phyloP scores from a whole-genome alignment of 257 asterid species.

The Marsdenia floribunda region DNA sequence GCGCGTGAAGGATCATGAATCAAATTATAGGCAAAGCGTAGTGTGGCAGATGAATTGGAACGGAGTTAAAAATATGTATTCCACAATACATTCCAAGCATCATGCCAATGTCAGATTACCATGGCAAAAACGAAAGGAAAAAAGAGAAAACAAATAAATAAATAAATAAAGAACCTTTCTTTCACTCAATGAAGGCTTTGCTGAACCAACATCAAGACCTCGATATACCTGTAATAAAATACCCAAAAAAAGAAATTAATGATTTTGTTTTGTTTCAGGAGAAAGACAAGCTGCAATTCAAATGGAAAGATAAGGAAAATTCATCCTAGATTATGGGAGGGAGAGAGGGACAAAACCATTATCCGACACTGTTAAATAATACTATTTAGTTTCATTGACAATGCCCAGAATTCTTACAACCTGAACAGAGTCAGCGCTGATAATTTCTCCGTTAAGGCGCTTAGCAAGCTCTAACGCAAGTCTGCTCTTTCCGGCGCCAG shows the following conservation, averaged over 20 bases:
- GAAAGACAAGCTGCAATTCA: neutral
- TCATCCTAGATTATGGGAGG: neutral
- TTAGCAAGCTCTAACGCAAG: constrained; percentile 85
- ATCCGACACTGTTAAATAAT: neutral
- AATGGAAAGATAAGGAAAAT: neutral
- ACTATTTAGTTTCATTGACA: neutral
- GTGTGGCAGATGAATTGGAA: neutral
- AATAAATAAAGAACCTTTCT: constrained; percentile 46
- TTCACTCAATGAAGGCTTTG: constrained; percentile 69
- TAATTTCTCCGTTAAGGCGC: constrained; percentile 80
- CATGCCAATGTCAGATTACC: neutral
- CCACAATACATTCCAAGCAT: neutral
- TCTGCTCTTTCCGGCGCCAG: constrained; percentile 95
- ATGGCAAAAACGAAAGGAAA: neutral
- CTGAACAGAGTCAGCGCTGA: constrained; percentile 97
- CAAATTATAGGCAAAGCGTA: neutral
- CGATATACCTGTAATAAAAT: constrained; percentile 57
- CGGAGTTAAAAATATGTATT: neutral
- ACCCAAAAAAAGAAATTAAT: neutral
- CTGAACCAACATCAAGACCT: constrained; percentile 94
- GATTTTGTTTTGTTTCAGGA: neutral
- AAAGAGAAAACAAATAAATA: neutral
- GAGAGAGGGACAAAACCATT: neutral
- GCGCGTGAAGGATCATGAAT: neutral
- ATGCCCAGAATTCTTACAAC: constrained; percentile 22